Evolutionary conservation across 768 basidiomycete species (phyloP), one percentile per base, ranked within the genome.

Genomic region (Lactarius hatsudake): DNA sequence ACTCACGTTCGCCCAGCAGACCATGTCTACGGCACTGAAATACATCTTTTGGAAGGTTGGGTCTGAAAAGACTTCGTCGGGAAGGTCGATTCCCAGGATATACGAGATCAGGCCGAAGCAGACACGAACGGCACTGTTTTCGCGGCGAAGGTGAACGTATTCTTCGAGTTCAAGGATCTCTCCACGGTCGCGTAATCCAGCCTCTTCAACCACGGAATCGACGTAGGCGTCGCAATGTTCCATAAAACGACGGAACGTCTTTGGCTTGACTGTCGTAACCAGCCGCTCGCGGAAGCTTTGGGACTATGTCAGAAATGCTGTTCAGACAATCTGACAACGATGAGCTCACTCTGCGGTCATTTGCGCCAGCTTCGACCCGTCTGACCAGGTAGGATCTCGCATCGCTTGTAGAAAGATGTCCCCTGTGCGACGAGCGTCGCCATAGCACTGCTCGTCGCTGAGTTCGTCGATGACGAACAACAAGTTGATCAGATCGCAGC

Each of bases 1-100:
- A 76, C 84, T 75, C 67, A 89, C 88, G 74, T 91, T 90, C 26
- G 88, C 78, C 87, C 84, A 89, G 75, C 84, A 86, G 62, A 90
- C 83, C 71, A 87, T 79, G 74, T 91, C 89, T 51, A 82, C 82
- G 12, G 85, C 87, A 8, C 84, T 83, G 73, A 81, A 82, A 71
- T 87, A 84, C 43, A 86, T 81, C 48, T 79, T 78, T 73, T 79
- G 77, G 72, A 90, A 84, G 17, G 72, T 76, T 23, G 84, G 78
- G 73, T 90, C 80, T 57, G 86, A 79, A 68, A 85, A 84, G 20
- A 89, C 80, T 61, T 83, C 80, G 63, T 90, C 84, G 13, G 86
- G 84, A 40, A 90, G 78, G 74, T 91, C 86, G 57, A 87, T 81
- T 55, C 82, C 85, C 57, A 86, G 80, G 61, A 80, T 81, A 69